phyloP scores from a whole-genome alignment of 345 rosid species.

The Excoecaria agallocha region DNA sequence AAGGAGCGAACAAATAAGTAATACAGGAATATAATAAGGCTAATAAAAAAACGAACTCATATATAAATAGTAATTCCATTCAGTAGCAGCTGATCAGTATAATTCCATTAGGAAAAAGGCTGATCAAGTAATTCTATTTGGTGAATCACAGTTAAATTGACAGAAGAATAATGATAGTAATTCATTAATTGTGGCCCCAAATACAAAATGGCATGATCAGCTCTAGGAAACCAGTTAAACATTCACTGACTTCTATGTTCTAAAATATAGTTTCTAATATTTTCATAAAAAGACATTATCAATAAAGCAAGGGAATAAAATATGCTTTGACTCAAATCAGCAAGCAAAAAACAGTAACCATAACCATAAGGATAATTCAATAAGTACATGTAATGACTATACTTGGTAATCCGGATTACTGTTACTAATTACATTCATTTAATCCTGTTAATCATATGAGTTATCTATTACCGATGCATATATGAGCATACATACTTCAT shows the following conservation, averaged over 20 bases:
- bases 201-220: not conserved
- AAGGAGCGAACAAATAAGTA: conserved; percentile 4
- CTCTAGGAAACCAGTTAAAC: not conserved
- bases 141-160: not conserved
- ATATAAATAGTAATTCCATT: no score
- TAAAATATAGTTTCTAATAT: not conserved
- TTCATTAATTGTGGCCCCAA: not conserved
- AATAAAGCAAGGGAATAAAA: not conserved
- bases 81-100: not conserved
- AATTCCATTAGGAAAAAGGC: not conserved
- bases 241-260: not conserved
- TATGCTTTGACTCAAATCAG: not conserved
- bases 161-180: not conserved
- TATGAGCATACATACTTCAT: no score
- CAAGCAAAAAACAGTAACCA: not conserved
- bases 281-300: not conserved
- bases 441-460: no score
- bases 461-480: no score
- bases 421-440: no score
- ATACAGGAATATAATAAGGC: not conserved
- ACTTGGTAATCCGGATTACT: no score
- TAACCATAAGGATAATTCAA: not conserved
- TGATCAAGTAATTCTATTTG: not conserved
- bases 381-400: no score
- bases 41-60: no score